Evolutionary conservation across 2,329 filamentous ascomycete genomes (phyloP).

Genomic region (Ceratocystis variospora): DNA sequence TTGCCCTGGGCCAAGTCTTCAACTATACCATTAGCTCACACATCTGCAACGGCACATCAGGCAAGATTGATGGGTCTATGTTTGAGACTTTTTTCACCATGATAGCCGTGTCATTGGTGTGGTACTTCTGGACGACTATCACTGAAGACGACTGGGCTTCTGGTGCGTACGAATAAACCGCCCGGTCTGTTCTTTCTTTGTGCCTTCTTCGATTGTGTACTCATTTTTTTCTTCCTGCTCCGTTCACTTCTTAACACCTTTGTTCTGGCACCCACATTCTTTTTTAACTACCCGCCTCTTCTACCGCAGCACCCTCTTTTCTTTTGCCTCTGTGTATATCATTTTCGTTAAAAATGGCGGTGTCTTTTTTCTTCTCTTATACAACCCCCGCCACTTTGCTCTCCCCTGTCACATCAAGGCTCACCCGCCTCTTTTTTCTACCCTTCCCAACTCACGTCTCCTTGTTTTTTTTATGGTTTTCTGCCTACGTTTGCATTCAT

Average conservation of each 20-base stretch:
- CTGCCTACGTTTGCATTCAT: conserved; percentile 8
- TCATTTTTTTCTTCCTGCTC: conserved; percentile 1
- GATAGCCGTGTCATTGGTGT: conserved; percentile 66
- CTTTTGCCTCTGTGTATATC: neutral
- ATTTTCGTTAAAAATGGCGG: neutral
- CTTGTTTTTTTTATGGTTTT: neutral
- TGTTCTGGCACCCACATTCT: neutral
- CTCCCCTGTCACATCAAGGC: neutral
- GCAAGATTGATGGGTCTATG: conserved; percentile 81
- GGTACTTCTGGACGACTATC: conserved; percentile 97
- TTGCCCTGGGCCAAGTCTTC: conserved; percentile 88
- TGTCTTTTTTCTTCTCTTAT: neutral
- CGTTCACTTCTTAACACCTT: conserved; percentile 11
- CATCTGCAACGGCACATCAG: conserved; percentile 69
- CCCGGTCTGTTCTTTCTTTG: neutral
- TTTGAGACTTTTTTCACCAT: conserved; percentile 92
- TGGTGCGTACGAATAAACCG: conserved; percentile 28
- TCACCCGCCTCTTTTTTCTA: neutral
- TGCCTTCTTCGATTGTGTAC: conserved; percentile 9
- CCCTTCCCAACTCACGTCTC: neutral
- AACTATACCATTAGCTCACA: conserved; percentile 86
- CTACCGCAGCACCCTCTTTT: neutral
- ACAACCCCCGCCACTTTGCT: neutral
- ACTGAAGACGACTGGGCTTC: conserved; percentile 96
- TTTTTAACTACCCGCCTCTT: neutral